phyloP scores from a whole-genome alignment of 371 early-diverging fungal species.

The Capillidium heterosporum region DNA sequence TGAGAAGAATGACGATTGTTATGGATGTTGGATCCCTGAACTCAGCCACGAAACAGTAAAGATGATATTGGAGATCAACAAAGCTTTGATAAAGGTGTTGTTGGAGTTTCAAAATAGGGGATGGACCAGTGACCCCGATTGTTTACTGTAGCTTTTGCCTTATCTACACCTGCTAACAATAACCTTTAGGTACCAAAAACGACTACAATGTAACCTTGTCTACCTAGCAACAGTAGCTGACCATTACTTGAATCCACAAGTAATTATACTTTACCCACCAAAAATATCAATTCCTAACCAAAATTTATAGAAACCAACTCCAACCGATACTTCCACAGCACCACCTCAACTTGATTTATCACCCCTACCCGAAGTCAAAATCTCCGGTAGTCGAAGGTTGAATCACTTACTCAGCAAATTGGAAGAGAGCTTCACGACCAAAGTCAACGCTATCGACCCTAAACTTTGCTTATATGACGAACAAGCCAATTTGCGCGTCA shows the following conservation, averaged over 20 bases:
- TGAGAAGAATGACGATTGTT: neutral
- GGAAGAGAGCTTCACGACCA: neutral
- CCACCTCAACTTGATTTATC: neutral
- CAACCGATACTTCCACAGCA: neutral
- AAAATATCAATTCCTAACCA: neutral
- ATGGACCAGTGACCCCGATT: slow-evolving; percentile 16
- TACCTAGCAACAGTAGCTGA: slow-evolving; percentile 35
- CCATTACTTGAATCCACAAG: slow-evolving; percentile 25
- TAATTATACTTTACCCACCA: slow-evolving; percentile 7
- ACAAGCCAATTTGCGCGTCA: neutral
- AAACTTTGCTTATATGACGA: neutral
- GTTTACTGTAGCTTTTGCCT: slow-evolving; percentile 15
- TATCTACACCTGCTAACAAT: neutral
- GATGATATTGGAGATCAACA: slow-evolving; percentile 24
- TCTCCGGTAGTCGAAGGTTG: slow-evolving; percentile 10
- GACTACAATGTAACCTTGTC: slow-evolving; percentile 27
- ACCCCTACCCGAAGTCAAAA: neutral
- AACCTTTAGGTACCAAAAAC: slow-evolving; percentile 21
- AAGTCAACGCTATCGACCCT: neutral
- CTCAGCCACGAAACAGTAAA: neutral
- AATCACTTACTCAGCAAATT: slow-evolving; percentile 7
- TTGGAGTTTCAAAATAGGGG: slow-evolving; percentile 18
- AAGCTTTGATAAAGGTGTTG: slow-evolving; percentile 25
- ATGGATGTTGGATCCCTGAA: neutral
- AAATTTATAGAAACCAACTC: neutral